phyloP scores from a whole-genome alignment of 2,329 filamentous ascomycete genomes.

The Ceratocystis smalleyi region DNA sequence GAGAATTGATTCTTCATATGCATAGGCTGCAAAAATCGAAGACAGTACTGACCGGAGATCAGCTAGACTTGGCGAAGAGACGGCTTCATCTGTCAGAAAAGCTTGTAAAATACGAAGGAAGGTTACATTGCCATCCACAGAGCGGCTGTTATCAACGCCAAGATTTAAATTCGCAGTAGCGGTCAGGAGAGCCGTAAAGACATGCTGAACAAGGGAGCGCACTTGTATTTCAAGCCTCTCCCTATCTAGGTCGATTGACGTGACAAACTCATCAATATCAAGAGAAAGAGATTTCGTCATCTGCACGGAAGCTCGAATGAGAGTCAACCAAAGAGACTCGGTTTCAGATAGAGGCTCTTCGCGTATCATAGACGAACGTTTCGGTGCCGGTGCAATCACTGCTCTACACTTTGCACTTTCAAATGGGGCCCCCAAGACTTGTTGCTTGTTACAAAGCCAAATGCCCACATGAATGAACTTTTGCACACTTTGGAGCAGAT shows the following conservation, averaged over 20 bases:
- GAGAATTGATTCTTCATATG: conserved; percentile 84
- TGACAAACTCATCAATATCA: conserved; percentile 19
- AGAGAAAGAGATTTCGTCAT: conserved; percentile 29
- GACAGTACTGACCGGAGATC: conserved; percentile 72
- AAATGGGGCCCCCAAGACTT: neutral
- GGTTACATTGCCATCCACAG: conserved; percentile 44
- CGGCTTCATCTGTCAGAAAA: conserved; percentile 70
- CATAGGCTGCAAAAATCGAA: conserved; percentile 88
- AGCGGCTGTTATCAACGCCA: neutral
- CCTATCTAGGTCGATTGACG: conserved; percentile 30
- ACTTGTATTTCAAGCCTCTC: conserved; percentile 51
- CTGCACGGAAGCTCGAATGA: conserved; percentile 45
- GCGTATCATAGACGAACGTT: conserved; percentile 3
- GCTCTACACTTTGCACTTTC: neutral
- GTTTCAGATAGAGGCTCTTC: conserved; percentile 34
- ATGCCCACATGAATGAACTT: conserved; percentile 89
- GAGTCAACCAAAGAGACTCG: conserved; percentile 43
- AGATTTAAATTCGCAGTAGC: conserved; percentile 36
- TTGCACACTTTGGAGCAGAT: conserved; percentile 61
- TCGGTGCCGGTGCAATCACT: neutral
- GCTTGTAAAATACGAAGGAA: conserved; percentile 81
- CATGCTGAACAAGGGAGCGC: conserved; percentile 70
- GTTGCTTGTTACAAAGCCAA: conserved; percentile 80
- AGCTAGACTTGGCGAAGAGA: conserved; percentile 67
- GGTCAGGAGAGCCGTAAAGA: conserved; percentile 72